Evolutionary conservation across 1,139 yeast species (phyloP).

Genomic region (Taiozyma onychis): DNA sequence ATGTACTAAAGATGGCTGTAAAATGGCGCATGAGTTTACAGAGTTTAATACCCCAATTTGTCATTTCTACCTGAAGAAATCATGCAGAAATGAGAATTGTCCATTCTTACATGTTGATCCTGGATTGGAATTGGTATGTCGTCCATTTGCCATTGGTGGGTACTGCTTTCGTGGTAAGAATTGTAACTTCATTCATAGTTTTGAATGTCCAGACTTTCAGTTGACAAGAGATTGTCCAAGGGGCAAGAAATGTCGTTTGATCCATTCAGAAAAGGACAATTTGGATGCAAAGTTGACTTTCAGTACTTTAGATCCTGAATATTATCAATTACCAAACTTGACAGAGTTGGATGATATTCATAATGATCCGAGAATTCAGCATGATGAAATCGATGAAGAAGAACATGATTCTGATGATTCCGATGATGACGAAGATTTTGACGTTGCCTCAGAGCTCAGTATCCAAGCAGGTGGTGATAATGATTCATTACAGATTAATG

Average conservation of each 20-base stretch:
- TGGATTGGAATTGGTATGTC: conserved; percentile 45
- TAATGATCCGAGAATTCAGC: conserved; percentile 17
- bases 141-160: conserved; percentile 64
- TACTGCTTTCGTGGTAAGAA: conserved; percentile 57
- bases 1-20: conserved; percentile 48
- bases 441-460: conserved; percentile 11
- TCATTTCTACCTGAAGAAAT: conserved; percentile 41
- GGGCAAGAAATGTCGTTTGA: conserved; percentile 42
- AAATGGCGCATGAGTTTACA: conserved; percentile 49
- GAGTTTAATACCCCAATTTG: conserved; percentile 68
- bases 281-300: conserved; percentile 23
- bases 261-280: conserved; percentile 35
- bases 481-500: conserved; percentile 27
- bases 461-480: conserved; percentile 3
- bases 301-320: conserved; percentile 21
- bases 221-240: conserved; percentile 53
- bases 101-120: conserved; percentile 48
- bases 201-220: conserved; percentile 69
- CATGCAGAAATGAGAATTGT: conserved; percentile 54
- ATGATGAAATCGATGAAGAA: conserved; percentile 24
- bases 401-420: conserved; percentile 24
- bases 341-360: conserved; percentile 18
- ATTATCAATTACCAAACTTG: conserved; percentile 34
- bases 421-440: conserved; percentile 33
- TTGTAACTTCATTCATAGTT: conserved; percentile 54